Base-by-base conservation (phyloP, 768 basidiomycete genomes). In the Boletus insuetus region DNA sequence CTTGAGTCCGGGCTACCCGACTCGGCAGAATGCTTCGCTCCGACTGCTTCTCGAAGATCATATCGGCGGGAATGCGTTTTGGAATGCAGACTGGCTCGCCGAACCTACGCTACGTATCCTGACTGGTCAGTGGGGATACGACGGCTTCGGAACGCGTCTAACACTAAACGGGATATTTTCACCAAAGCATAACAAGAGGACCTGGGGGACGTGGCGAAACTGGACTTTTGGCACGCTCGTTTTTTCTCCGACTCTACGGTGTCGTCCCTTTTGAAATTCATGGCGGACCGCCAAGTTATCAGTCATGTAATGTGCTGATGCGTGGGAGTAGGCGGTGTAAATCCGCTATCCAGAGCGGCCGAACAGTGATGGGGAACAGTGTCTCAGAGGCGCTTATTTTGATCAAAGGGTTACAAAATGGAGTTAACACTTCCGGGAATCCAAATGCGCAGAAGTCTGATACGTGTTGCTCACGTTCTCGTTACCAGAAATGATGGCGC, bases 361-460 rank as follows among this genome's bases (percentile, higher is more conserved):
- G 14, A 35, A 35, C 14, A 13, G 34, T 35, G 34, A 35, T 35
- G 34, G 34, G 34, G 34, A 29, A 35, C 34, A 35, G 34, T 35
- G 34, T 14, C 34, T 35, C 34, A 12, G 34, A 82, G 63, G 70
- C 73, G 19, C 65, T 92, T 44, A 87, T 93, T 64, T 77, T 78
- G 49, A 85, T 80, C 20, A 83, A 82, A 80, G 81, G 6, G 12
- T 35, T 35, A 13, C 34, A 14, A 35, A 14, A 35, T 29, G 91
- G 91, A 19, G 87, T 93, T 93, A 22, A 90, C 87, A 37, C 79
- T 95, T 9, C 91, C 91, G 7, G 91, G 90, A 13, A 82, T 53
- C 87, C 89, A 16, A 83, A 81, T 53, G 83, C 82, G 16, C 72
- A 77, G 29, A 82, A 78, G 67, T 84, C 85, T 74, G 80, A 22